These are phyloP conservation scores for Russula sp. DNA, from an alignment of 768 basidiomycete genomes.

Conservation along the genomic window DNA sequence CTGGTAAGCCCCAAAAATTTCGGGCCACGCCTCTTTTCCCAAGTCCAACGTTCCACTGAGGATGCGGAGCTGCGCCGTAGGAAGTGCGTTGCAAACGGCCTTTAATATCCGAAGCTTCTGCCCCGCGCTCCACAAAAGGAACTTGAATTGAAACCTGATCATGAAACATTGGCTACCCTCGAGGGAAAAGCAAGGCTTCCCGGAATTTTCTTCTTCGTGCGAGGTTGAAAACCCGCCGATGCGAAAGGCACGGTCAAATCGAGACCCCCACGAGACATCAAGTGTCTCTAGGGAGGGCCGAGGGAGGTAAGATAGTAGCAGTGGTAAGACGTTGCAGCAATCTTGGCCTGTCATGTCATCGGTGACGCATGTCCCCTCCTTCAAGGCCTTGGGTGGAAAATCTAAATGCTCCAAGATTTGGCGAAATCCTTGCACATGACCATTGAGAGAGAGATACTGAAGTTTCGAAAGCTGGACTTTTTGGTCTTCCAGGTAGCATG, in stretches of 20 bases:
- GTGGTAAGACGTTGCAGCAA: conserved; percentile 10
- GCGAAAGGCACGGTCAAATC: conserved; percentile 4
- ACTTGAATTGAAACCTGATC: conserved; percentile 4
- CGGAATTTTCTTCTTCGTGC: background rate
- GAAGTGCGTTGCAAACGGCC: conserved; percentile 7
- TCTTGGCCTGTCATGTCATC: conserved; percentile 11
- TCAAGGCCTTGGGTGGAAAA: background rate
- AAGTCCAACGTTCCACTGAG: conserved; percentile 9
- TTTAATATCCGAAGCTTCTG: conserved; percentile 15
- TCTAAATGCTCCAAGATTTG: conserved; percentile 1
- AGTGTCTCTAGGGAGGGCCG: conserved; percentile 13
- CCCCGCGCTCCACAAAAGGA: conserved; percentile 14
- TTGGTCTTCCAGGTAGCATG: background rate
- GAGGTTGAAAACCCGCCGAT: conserved; percentile 8
- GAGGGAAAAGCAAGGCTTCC: background rate
- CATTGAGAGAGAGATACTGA: background rate
- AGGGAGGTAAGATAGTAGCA: conserved; percentile 8
- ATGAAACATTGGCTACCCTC: background rate
- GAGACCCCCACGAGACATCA: conserved; percentile 10
- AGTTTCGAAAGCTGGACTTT: conserved; percentile 3
- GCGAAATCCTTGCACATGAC: conserved; percentile 1
- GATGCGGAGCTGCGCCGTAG: conserved; percentile 1
- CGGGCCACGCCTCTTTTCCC: conserved; percentile 7
- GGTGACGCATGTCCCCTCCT: conserved; percentile 1
- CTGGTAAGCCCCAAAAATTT: conserved; percentile 2